phyloP scores from a whole-genome alignment of 73 alveolate species.

The Durusdinium trenchii region DNA sequence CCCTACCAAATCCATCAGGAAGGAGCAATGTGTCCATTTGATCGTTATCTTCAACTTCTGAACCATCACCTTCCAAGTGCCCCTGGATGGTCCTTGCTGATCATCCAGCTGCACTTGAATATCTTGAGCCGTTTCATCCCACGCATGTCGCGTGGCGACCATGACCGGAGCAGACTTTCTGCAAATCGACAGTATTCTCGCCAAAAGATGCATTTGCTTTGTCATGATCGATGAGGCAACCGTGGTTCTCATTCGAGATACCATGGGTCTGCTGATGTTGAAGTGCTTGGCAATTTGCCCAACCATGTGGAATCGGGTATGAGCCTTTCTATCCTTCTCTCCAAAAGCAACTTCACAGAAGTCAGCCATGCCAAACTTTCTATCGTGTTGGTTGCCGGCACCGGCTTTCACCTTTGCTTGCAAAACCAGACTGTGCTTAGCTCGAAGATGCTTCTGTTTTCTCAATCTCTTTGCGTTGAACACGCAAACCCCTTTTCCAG shows the following conservation, averaged over 20 bases:
- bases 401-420: conserved; percentile 26
- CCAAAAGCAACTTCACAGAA: conserved; percentile 10
- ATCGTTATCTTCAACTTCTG: neutral
- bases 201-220: neutral
- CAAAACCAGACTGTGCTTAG: neutral
- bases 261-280: neutral
- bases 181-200: neutral
- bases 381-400: neutral
- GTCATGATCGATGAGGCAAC: neutral
- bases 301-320: neutral
- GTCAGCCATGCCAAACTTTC: neutral
- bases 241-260: neutral
- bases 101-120: neutral
- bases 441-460: too few species aligned
- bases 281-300: conserved; percentile 14
- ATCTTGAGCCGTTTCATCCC: conserved; percentile 43
- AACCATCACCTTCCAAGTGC: conserved; percentile 30
- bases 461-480: too few species aligned
- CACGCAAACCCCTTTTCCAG: too few species aligned
- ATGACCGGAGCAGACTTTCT: neutral
- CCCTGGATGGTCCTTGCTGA: neutral
- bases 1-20: conserved; percentile 6
- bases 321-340: neutral
- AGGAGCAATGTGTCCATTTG: neutral
- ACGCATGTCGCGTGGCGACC: neutral